A percentile compares a stretch with the other conserved stretches of the same genome.
Conservation (phyloP, 2,329 filamentous ascomycete genomes). For the Zarea fungicola region DNA sequence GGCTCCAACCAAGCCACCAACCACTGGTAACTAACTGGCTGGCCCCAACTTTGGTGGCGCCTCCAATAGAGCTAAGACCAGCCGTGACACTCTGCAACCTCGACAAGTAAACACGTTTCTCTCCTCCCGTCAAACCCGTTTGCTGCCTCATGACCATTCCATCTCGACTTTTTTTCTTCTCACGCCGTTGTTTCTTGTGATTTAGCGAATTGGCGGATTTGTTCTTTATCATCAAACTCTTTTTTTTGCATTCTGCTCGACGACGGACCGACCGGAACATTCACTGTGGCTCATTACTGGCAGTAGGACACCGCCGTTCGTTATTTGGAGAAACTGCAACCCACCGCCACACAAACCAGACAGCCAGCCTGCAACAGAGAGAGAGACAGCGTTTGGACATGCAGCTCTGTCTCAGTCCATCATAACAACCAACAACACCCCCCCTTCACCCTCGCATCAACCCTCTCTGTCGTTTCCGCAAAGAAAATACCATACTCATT, state of each 20-base stretch:
- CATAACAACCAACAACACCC: not conserved
- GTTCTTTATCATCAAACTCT: not conserved
- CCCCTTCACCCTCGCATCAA: no score
- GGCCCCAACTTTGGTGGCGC: constrained; percentile 9
- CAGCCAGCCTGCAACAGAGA: no score
- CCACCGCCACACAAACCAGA: no score
- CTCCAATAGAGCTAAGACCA: constrained; percentile 7
- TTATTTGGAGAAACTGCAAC: not conserved
- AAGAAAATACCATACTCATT: not conserved
- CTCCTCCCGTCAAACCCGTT: no score
- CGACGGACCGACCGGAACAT: not conserved
- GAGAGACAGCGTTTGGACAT: constrained; percentile 4
- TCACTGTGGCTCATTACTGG: not conserved
- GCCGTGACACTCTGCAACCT: constrained; percentile 5
- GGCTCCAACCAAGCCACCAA: constrained; percentile 4
- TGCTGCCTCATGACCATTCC: not conserved
- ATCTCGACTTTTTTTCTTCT: not conserved
- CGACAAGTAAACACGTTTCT: not conserved
- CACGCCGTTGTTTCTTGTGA: not conserved
- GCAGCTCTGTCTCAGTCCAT: constrained; percentile 2
- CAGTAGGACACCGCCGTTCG: constrained; percentile 8
- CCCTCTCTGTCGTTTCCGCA: not conserved
- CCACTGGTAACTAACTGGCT: constrained; percentile 12
- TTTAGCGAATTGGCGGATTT: not conserved
- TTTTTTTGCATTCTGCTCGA: not conserved